Evolutionary conservation across 805 yeast genomes (phyloP).

Genomic region (Yarrowia porcina): DNA sequence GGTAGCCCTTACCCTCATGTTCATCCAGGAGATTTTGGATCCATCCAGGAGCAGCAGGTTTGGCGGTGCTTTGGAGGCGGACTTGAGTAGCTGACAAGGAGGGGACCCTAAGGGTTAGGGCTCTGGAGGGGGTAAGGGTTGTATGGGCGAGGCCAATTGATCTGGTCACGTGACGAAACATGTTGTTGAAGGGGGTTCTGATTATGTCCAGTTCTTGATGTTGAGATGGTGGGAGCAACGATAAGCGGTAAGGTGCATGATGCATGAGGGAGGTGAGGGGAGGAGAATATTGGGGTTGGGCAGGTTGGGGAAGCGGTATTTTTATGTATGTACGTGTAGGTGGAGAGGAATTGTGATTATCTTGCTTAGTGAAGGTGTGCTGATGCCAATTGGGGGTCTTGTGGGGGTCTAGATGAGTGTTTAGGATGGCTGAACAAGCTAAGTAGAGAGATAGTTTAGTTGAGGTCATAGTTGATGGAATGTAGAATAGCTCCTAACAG

Average conservation of each 20-base stretch:
- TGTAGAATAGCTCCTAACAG: too few relatives aligned
- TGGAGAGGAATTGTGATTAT: too few relatives aligned
- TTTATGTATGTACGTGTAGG: too few relatives aligned
- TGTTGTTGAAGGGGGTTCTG: neutral
- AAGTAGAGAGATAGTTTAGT: too few relatives aligned
- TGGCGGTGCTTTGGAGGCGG: neutral
- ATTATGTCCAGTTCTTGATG: neutral
- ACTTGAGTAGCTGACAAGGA: neutral
- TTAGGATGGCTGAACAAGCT: too few relatives aligned
- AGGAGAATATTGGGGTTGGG: neutral
- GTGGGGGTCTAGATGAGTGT: too few relatives aligned
- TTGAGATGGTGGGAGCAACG: neutral
- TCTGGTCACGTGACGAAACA: slow-evolving; percentile 7
- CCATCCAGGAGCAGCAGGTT: neutral
- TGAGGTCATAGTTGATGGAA: too few relatives aligned
- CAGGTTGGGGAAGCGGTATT: too few relatives aligned
- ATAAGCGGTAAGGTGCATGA: neutral
- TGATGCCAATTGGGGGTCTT: too few relatives aligned
- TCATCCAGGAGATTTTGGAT: slow-evolving; percentile 1
- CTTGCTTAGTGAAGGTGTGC: too few relatives aligned
- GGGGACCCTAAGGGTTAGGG: neutral
- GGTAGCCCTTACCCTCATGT: slow-evolving; percentile 12
- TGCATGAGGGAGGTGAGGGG: neutral
- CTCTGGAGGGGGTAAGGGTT: neutral
- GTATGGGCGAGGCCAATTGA: neutral